Evolutionary conservation across 768 basidiomycete species (phyloP).

Genomic region (Lanmaoa pseudosensibilis): DNA sequence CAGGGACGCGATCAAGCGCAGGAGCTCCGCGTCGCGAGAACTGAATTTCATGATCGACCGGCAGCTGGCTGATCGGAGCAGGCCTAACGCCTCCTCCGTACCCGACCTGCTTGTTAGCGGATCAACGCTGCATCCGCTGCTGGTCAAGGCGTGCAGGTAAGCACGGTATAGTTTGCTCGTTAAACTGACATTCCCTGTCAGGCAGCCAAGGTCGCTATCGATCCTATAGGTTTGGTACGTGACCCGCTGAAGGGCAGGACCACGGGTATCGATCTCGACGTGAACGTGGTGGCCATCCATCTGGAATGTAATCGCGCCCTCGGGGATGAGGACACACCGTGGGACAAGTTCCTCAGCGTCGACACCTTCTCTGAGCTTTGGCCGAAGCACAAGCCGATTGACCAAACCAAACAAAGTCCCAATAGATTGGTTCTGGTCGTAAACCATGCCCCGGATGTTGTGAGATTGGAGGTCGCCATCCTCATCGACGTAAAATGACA

Average conservation of each 20-base stretch:
- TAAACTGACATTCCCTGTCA: conserved; percentile 26
- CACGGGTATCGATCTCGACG: conserved; percentile 2
- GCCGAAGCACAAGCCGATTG: conserved; percentile 40
- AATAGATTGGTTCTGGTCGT: conserved; percentile 39
- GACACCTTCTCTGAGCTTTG: conserved; percentile 2
- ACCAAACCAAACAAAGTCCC: conserved; percentile 46
- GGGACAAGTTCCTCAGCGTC: background rate
- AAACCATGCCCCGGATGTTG: conserved; percentile 40
- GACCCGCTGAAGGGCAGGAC: background rate
- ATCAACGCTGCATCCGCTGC: conserved; percentile 37
- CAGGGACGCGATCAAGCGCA: conserved; percentile 34
- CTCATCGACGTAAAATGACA: conserved; percentile 39
- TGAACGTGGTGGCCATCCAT: conserved; percentile 9
- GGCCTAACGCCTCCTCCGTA: conserved; percentile 41
- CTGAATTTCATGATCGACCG: conserved; percentile 39
- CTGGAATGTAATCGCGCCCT: conserved; percentile 22
- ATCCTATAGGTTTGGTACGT: conserved; percentile 31
- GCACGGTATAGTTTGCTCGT: conserved; percentile 35
- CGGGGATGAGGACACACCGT: conserved; percentile 38
- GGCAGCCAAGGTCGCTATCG: conserved; percentile 30
- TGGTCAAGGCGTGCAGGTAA: conserved; percentile 47
- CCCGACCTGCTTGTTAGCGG: conserved; percentile 46
- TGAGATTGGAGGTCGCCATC: conserved; percentile 36
- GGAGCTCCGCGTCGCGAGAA: conserved; percentile 27
- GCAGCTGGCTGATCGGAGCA: conserved; percentile 38